These are phyloP conservation scores for Arachnopeziza araneosa DNA, from an alignment of 2,329 filamentous ascomycete species.

Conservation along the genomic window DNA sequence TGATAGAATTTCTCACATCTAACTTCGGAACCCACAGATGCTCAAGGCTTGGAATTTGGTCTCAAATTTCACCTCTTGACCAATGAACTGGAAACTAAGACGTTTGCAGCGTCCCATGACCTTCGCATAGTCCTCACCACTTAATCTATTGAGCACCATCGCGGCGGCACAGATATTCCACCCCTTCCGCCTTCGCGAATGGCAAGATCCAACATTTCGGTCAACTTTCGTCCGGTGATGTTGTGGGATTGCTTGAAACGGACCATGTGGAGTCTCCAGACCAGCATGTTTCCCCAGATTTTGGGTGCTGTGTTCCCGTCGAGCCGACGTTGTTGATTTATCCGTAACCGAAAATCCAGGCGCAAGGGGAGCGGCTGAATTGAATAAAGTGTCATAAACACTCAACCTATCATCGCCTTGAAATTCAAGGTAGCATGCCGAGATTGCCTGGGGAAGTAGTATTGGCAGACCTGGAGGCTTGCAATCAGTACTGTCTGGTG, in stretches of 20 bases:
- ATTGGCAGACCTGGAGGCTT: not conserved
- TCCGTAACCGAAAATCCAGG: not conserved
- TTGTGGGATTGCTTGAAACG: not conserved
- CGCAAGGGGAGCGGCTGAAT: not conserved
- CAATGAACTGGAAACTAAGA: not conserved
- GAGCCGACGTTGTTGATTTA: not conserved
- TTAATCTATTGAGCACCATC: not conserved
- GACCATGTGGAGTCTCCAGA: not conserved
- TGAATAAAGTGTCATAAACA: not conserved
- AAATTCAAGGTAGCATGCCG: not conserved
- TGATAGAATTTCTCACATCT: not conserved
- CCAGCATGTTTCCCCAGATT: not conserved
- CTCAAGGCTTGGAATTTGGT: not conserved
- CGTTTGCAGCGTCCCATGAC: not conserved
- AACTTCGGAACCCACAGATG: not conserved
- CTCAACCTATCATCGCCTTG: not conserved
- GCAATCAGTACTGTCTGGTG: not conserved
- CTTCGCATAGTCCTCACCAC: not conserved
- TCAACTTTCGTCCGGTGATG: not conserved
- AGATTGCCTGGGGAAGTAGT: not conserved
- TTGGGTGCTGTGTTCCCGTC: not conserved
- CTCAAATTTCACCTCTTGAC: not conserved
- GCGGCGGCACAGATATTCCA: not conserved
- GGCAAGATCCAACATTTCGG: not conserved
- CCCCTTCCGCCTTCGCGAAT: not conserved